A percentile compares a stretch with the other conserved stretches of the same genome.
Conservation (phyloP, 768 basidiomycete genomes). For the Xanthoconium stramineum region DNA sequence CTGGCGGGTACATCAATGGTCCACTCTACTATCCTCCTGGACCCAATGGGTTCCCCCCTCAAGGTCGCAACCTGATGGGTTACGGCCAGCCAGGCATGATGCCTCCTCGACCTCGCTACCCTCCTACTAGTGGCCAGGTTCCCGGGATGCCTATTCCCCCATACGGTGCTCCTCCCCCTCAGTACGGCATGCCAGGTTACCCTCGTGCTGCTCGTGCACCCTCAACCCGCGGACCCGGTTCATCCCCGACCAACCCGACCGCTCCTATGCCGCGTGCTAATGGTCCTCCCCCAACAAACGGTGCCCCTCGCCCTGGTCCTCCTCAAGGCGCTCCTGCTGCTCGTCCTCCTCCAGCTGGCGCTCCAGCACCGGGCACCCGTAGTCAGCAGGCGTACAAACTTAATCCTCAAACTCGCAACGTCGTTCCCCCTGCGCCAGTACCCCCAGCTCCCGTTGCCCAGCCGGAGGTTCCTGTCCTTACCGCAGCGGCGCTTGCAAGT, state of each 20-base stretch:
- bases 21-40: conserved; percentile 74
- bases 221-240: conserved; percentile 62
- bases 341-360: conserved; percentile 42
- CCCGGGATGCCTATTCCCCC: conserved; percentile 77
- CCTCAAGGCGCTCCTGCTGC: conserved; percentile 41
- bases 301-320: conserved; percentile 47
- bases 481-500: conserved; percentile 56
- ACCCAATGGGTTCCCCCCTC: conserved; percentile 77
- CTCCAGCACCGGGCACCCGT: conserved; percentile 42
- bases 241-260: conserved; percentile 64
- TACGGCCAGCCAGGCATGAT: conserved; percentile 88
- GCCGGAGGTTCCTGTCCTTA: conserved; percentile 53
- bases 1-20: conserved; percentile 44
- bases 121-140: conserved; percentile 64
- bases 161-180: conserved; percentile 71
- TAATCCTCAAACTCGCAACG: conserved; percentile 38
- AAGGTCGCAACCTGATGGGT: conserved; percentile 61
- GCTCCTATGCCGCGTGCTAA: conserved; percentile 64
- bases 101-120: conserved; percentile 84
- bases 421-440: conserved; percentile 30
- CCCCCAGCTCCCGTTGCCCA: conserved; percentile 40
- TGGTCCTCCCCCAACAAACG: conserved; percentile 56
- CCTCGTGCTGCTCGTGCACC: conserved; percentile 59
- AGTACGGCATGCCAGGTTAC: conserved; percentile 71
- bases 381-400: conserved; percentile 32